phyloP scores from a whole-genome alignment of 345 rosid species.

The Schrenkiella parvula region DNA sequence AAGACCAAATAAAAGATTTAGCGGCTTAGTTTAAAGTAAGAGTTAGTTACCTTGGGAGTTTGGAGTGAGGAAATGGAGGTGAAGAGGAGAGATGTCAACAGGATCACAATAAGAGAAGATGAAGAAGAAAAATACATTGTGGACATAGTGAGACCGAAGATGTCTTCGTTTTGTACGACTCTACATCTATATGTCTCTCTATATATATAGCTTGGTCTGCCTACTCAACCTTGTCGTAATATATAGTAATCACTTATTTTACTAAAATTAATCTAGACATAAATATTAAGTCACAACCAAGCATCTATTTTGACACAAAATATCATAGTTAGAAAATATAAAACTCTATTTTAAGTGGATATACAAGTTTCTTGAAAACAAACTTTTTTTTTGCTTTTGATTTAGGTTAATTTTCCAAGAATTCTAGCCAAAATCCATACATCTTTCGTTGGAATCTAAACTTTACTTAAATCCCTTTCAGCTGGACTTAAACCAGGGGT shows the following conservation, averaged over 20 bases:
- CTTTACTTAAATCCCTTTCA: not conserved
- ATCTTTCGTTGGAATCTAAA: not conserved
- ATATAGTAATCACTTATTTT: not conserved
- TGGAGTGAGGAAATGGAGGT: not conserved
- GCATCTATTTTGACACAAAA: not conserved
- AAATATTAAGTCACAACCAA: not conserved
- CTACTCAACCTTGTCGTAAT: not conserved
- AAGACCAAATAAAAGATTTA: not conserved
- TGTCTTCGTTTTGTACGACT: conserved; percentile 1
- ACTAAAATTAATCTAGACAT: not conserved
- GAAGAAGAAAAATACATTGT: not conserved
- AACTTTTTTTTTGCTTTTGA: no score
- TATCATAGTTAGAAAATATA: not conserved
- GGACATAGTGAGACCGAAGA: not conserved
- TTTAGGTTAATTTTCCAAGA: not conserved
- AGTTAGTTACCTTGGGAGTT: conserved; percentile 15
- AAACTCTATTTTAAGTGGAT: not conserved
- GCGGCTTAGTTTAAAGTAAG: not conserved
- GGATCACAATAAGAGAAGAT: not conserved
- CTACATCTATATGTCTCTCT: not conserved
- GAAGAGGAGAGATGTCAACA: conserved; percentile 12
- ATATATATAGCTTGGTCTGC: not conserved
- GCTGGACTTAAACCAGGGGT: not conserved
- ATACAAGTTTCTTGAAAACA: no score
- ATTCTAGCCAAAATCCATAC: not conserved